A percentile compares a stretch with the other conserved stretches of the same genome.
These are phyloP conservation scores for Dendrobium huoshanense DNA, from an alignment of 106 monocot genomes.

Conservation along the genomic window DNA sequence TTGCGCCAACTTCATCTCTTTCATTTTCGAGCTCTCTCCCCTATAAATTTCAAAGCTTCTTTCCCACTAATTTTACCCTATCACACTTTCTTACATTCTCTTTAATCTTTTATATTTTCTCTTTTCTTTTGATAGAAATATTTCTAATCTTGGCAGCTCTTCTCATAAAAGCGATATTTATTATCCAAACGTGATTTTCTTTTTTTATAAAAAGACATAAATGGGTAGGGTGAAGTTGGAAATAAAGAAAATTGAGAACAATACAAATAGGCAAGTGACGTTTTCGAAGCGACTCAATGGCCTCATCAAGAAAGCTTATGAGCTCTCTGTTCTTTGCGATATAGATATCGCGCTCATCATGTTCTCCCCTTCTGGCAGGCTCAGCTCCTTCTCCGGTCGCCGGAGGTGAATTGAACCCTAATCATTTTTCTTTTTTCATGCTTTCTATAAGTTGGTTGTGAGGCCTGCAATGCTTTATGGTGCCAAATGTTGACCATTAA, in stretches of 20 bases:
- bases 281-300: slow-evolving; percentile 89
- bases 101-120: neutral
- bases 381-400: slow-evolving; percentile 80
- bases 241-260: slow-evolving; percentile 85
- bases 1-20: neutral
- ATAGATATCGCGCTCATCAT: slow-evolving; percentile 84
- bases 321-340: slow-evolving; percentile 90
- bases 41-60: neutral
- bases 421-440: neutral
- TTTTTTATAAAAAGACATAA: neutral
- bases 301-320: slow-evolving; percentile 90
- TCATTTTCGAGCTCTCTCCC: neutral
- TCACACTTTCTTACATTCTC: neutral
- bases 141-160: no score
- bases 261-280: slow-evolving; percentile 74
- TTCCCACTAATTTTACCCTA: neutral
- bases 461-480: no score
- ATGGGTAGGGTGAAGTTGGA: slow-evolving; percentile 90
- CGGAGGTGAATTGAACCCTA: slow-evolving; percentile 24
- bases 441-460: no score
- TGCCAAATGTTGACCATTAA: no score
- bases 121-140: neutral
- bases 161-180: neutral
- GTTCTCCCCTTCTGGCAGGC: slow-evolving; percentile 78
- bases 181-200: neutral